Evolutionary conservation across 2,329 filamentous ascomycete genomes (phyloP).

Genomic region (Hypoxylon sp.): DNA sequence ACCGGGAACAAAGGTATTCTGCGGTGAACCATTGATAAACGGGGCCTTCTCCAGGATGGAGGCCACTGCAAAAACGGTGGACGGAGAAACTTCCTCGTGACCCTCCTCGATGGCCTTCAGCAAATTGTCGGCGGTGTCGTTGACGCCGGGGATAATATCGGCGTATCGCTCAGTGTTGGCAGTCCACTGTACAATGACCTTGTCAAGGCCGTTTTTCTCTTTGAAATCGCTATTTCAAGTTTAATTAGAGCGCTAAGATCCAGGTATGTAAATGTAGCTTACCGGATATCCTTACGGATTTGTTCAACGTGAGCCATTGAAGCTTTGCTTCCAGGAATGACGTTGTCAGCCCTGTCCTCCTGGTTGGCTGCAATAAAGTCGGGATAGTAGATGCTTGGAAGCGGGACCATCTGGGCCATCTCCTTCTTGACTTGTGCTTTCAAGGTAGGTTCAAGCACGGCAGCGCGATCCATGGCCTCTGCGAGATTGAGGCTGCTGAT

Average conservation of each 20-base stretch:
- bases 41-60: constrained; percentile 90
- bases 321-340: constrained; percentile 86
- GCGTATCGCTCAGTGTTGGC: constrained; percentile 99
- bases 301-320: constrained; percentile 90
- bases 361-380: constrained; percentile 99
- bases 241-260: constrained; percentile 27
- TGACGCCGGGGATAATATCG: constrained; percentile 87
- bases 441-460: constrained; percentile 93
- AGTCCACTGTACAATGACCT: constrained; percentile 97
- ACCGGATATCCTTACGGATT: constrained; percentile 92
- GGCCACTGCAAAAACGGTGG: constrained; percentile 94
- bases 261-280: constrained; percentile 47
- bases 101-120: constrained; percentile 87
- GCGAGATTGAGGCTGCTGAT: constrained; percentile 93
- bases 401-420: constrained; percentile 87
- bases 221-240: constrained; percentile 80
- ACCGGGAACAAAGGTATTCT: constrained; percentile 98
- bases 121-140: constrained; percentile 96
- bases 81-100: constrained; percentile 92
- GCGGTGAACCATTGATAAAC: constrained; percentile 99
- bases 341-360: constrained; percentile 93
- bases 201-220: constrained; percentile 84
- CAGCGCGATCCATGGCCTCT: constrained; percentile 93
- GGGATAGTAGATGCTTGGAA: constrained; percentile 97
- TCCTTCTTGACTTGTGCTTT: constrained; percentile 93